Evolutionary conservation across 768 basidiomycete species (phyloP).

Genomic region (Mycena vitilis): DNA sequence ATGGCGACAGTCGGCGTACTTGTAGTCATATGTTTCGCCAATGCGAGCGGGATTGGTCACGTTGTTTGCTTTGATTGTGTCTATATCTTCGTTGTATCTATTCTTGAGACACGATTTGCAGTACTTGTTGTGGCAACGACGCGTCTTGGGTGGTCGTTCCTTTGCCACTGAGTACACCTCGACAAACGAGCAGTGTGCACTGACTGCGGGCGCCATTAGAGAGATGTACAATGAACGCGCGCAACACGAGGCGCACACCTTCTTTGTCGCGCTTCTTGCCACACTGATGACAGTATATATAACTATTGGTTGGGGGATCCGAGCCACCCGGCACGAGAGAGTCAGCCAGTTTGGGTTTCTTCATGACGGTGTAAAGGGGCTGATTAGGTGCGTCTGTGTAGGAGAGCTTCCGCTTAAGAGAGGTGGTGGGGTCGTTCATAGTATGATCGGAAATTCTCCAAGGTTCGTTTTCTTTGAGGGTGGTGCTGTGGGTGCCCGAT

Average conservation of each 20-base stretch:
- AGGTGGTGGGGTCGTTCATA: slow-evolving; percentile 37
- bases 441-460: slow-evolving; percentile 40
- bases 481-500: slow-evolving; percentile 29
- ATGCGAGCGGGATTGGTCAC: slow-evolving; percentile 37
- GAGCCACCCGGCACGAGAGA: slow-evolving; percentile 32
- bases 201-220: slow-evolving; percentile 39
- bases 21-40: slow-evolving; percentile 59
- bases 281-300: slow-evolving; percentile 80
- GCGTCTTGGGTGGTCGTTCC: slow-evolving; percentile 43
- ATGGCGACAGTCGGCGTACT: slow-evolving; percentile 48
- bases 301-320: slow-evolving; percentile 38
- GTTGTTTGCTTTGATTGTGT: slow-evolving; percentile 50
- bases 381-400: slow-evolving; percentile 49
- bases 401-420: slow-evolving; percentile 63
- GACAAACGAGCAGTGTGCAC: slow-evolving; percentile 51
- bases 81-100: slow-evolving; percentile 68
- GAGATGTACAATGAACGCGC: slow-evolving; percentile 4
- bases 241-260: slow-evolving; percentile 37
- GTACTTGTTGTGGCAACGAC: slow-evolving; percentile 67
- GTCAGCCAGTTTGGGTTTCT: slow-evolving; percentile 36
- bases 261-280: slow-evolving; percentile 66
- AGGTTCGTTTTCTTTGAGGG: slow-evolving; percentile 62
- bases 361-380: slow-evolving; percentile 28
- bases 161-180: slow-evolving; percentile 37
- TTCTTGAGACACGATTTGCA: slow-evolving; percentile 77